Percentiles rank a stretch among this genome's conserved stretches.
phyloP scores from a whole-genome alignment of 306 rosid species.

The Canavalia gladiata region DNA sequence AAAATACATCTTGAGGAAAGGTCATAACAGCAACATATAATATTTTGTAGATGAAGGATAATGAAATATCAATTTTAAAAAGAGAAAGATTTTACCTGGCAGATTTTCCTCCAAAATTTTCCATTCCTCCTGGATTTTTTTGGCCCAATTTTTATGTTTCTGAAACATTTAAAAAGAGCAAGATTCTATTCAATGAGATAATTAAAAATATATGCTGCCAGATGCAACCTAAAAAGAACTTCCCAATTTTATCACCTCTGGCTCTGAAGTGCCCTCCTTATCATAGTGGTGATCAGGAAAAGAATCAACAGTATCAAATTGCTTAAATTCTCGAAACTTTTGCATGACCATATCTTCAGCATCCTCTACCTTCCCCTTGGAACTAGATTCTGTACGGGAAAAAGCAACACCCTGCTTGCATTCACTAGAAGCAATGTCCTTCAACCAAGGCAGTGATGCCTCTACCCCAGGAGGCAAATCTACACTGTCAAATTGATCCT shows the following conservation, averaged over 20 bases:
- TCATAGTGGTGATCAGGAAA: slow-evolving; percentile 70
- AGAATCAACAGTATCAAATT: slow-evolving; percentile 68
- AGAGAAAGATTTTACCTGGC: slow-evolving; percentile 64
- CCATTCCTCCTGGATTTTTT: slow-evolving; percentile 87
- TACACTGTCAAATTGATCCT: slow-evolving; percentile 77
- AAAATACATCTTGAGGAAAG: slow-evolving; percentile 11
- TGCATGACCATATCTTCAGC: slow-evolving; percentile 35
- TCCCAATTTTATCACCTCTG: slow-evolving; percentile 58
- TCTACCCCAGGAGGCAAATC: slow-evolving; percentile 88
- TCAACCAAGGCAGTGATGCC: slow-evolving; percentile 80
- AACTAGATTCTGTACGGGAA: slow-evolving; percentile 54
- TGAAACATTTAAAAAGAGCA: slow-evolving; percentile 34
- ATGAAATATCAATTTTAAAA: background rate
- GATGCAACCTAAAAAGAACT: slow-evolving; percentile 2
- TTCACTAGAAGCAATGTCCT: slow-evolving; percentile 53
- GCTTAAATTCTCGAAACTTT: slow-evolving; percentile 60
- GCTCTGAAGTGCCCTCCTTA: slow-evolving; percentile 48
- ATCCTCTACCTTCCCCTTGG: slow-evolving; percentile 51
- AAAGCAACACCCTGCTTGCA: slow-evolving; percentile 44
- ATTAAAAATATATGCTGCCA: slow-evolving; percentile 14
- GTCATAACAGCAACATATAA: slow-evolving; percentile 1
- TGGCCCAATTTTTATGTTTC: slow-evolving; percentile 79
- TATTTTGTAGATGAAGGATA: background rate
- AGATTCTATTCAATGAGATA: slow-evolving; percentile 34
- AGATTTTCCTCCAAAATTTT: slow-evolving; percentile 73